Conservation (phyloP, 2,329 filamentous ascomycete genomes). For the Capronia coronata region DNA sequence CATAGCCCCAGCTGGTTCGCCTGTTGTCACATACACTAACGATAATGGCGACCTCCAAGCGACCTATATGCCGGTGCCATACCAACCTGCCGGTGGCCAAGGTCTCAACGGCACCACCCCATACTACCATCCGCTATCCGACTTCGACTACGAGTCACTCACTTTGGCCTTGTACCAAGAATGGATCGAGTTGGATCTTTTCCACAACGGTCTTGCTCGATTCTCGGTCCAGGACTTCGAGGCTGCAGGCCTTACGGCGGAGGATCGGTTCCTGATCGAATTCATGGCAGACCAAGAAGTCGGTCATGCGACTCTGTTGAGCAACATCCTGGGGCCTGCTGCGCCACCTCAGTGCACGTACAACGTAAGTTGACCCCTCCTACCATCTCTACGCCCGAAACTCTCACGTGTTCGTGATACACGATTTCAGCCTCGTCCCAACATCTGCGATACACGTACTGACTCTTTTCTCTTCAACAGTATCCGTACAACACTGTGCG, state of each 20-base stretch:
- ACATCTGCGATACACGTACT: background rate
- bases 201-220: slow-evolving; percentile 65
- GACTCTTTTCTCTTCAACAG: background rate
- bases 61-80: slow-evolving; percentile 60
- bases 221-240: slow-evolving; percentile 66
- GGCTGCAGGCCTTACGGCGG: slow-evolving; percentile 58
- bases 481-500: slow-evolving; percentile 66
- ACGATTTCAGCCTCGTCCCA: background rate
- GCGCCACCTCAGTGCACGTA: slow-evolving; percentile 70
- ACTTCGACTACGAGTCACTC: slow-evolving; percentile 77
- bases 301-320: slow-evolving; percentile 67
- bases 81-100: slow-evolving; percentile 63
- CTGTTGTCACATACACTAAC: slow-evolving; percentile 60
- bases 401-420: too few relatives aligned
- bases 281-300: slow-evolving; percentile 74
- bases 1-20: slow-evolving; percentile 53
- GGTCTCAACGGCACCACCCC: slow-evolving; percentile 66
- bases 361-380: slow-evolving; percentile 38
- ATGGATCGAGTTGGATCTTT: slow-evolving; percentile 77
- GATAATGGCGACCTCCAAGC: slow-evolving; percentile 62
- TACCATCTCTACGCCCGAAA: too few relatives aligned
- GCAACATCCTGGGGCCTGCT: slow-evolving; percentile 65
- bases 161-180: slow-evolving; percentile 71
- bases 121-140: slow-evolving; percentile 56
- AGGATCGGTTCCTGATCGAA: slow-evolving; percentile 64